These are phyloP conservation scores for Singerocomus rubriflavus DNA, from an alignment of 1,284 basidiomycete genomes.

Conservation along the genomic window DNA sequence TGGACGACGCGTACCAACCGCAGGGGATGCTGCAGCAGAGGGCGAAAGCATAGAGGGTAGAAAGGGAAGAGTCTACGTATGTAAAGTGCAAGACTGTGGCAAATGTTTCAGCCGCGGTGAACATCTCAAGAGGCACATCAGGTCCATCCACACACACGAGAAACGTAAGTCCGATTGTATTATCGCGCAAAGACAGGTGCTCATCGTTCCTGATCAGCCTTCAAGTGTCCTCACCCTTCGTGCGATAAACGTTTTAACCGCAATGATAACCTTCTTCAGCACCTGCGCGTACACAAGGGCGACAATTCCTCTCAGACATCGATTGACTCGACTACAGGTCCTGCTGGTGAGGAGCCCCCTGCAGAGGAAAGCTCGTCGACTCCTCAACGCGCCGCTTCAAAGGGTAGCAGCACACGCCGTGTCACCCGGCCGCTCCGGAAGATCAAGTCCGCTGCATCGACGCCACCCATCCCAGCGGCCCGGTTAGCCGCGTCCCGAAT, in stretches of 20 bases:
- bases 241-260: conserved; percentile 62
- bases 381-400: conserved; percentile 27
- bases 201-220: conserved; percentile 43
- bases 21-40: conserved; percentile 25
- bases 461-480: conserved; percentile 34
- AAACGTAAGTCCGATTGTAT: conserved; percentile 55
- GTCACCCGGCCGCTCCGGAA: conserved; percentile 33
- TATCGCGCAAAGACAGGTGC: conserved; percentile 6
- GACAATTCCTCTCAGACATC: conserved; percentile 37
- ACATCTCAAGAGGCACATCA: conserved; percentile 76
- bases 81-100: conserved; percentile 63
- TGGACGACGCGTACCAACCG: conserved; percentile 63
- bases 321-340: conserved; percentile 28
- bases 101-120: conserved; percentile 74
- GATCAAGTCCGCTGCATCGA: conserved; percentile 36
- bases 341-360: conserved; percentile 25
- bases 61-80: conserved; percentile 53
- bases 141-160: conserved; percentile 73
- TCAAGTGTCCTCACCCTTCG: conserved; percentile 51
- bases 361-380: conserved; percentile 23
- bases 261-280: conserved; percentile 61
- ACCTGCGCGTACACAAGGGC: conserved; percentile 56
- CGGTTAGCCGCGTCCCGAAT: conserved; percentile 34
- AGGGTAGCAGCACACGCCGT: conserved; percentile 23
- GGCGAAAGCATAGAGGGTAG: conserved; percentile 34